Percentiles rank a stretch among this genome's conserved stretches.
Conservation (phyloP, 2,329 filamentous ascomycete species). For the Penicillium rolfsii region DNA sequence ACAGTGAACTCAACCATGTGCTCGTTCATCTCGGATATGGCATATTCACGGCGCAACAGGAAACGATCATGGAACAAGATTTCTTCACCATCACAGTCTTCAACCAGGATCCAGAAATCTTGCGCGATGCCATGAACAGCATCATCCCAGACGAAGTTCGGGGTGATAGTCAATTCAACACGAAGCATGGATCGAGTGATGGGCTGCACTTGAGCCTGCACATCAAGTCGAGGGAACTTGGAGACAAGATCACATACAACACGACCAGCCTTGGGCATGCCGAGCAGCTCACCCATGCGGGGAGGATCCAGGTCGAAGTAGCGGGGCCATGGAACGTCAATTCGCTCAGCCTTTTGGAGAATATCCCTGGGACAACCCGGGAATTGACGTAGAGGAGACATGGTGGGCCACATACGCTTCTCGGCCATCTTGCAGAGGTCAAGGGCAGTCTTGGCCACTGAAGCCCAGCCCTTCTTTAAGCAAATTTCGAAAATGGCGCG, state of each 20-base stretch:
- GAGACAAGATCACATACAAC: conserved; percentile 83
- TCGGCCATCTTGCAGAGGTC: conserved; percentile 99
- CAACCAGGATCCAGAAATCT: conserved; percentile 95
- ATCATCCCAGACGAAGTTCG: conserved; percentile 96
- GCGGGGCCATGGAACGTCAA: conserved; percentile 88
- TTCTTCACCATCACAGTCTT: conserved; percentile 96
- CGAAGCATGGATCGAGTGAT: conserved; percentile 92
- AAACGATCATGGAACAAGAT: conserved; percentile 96
- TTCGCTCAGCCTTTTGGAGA: conserved; percentile 87
- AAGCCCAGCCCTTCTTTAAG: conserved; percentile 95
- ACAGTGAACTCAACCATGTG: conserved; percentile 96
- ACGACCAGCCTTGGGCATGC: conserved; percentile 84
- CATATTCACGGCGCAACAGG: conserved; percentile 86
- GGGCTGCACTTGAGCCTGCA: conserved; percentile 92
- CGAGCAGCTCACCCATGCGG: conserved; percentile 91
- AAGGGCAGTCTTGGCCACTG: conserved; percentile 86
- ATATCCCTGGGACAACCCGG: conserved; percentile 80
- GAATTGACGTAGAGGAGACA: conserved; percentile 94
- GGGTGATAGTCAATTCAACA: conserved; percentile 86
- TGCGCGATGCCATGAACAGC: conserved; percentile 83
- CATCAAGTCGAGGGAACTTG: conserved; percentile 90
- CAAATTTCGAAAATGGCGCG: conserved; percentile 96
- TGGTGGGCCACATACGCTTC: conserved; percentile 99
- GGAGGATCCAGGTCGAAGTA: conserved; percentile 97
- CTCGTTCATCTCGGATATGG: conserved; percentile 81